phyloP scores from a whole-genome alignment of 495 filamentous ascomycete genomes.

The Articulospora tetracladia region DNA sequence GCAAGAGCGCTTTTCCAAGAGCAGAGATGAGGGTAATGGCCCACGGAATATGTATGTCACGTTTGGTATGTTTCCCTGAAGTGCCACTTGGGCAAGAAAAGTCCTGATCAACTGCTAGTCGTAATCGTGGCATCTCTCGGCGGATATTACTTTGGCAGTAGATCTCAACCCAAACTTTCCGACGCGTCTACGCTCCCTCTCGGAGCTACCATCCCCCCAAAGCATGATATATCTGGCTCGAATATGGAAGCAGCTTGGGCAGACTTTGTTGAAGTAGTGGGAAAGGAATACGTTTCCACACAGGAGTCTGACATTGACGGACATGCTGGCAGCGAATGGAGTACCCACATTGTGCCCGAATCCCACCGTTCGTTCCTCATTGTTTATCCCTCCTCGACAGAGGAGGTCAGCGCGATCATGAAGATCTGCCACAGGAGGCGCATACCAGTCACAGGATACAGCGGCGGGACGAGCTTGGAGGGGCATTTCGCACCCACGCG shows the following conservation, averaged over 20 bases:
- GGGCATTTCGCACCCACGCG: constrained; percentile 73
- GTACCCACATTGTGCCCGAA: constrained; percentile 61
- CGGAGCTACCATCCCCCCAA: constrained; percentile 49
- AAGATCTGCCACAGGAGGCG: constrained; percentile 65
- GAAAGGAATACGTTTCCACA: constrained; percentile 81
- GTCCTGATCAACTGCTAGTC: constrained; percentile 30
- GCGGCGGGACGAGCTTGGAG: constrained; percentile 75
- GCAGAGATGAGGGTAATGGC: constrained; percentile 47
- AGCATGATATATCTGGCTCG: constrained; percentile 64
- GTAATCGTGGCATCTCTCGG: constrained; percentile 56
- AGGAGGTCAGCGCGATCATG: constrained; percentile 69
- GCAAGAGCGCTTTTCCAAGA: constrained; percentile 58
- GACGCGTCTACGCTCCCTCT: constrained; percentile 73
- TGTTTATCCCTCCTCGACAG: constrained; percentile 61
- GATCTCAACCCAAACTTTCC: constrained; percentile 53
- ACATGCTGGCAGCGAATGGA: constrained; percentile 88
- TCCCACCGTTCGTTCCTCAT: constrained; percentile 50
- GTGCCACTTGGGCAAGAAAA: background rate
- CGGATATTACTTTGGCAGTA: constrained; percentile 69
- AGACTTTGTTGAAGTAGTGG: constrained; percentile 82
- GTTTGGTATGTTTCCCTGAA: constrained; percentile 44
- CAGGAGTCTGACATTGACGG: constrained; percentile 56
- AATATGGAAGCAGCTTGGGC: constrained; percentile 93
- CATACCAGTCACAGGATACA: constrained; percentile 74
- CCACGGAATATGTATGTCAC: constrained; percentile 57